These are phyloP conservation scores for Yarrowia divulgata DNA, from an alignment of 805 yeast species.

Conservation along the genomic window DNA sequence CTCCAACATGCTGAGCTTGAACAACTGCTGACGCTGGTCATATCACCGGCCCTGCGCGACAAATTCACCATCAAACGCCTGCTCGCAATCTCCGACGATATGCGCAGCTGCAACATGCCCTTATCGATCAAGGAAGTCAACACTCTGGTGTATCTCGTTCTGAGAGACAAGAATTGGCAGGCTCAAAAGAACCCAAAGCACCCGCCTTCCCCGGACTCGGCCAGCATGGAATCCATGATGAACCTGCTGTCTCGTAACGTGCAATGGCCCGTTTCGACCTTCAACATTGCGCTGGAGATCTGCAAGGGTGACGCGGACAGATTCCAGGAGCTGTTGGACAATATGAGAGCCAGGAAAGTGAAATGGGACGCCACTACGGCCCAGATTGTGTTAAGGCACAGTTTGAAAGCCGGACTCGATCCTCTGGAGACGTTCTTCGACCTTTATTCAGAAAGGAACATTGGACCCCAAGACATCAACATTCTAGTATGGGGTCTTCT, in stretches of 20 bases:
- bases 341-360: background rate
- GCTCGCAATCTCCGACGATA: constrained; percentile 7
- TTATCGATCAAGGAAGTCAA: constrained; percentile 26
- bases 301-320: background rate
- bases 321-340: constrained; percentile 8
- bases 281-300: constrained; percentile 14
- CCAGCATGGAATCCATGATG: constrained; percentile 8
- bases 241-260: background rate
- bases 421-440: background rate
- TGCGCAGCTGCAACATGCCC: background rate
- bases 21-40: constrained; percentile 8
- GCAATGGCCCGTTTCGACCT: constrained; percentile 29
- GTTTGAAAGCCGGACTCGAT: background rate
- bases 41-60: constrained; percentile 19
- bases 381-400: constrained; percentile 5
- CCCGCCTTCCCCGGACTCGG: background rate
- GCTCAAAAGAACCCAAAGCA: background rate
- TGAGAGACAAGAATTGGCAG: constrained; percentile 17
- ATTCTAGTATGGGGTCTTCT: constrained; percentile 24
- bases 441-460: background rate
- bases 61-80: constrained; percentile 13
- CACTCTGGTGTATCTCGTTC: constrained; percentile 17
- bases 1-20: constrained; percentile 29
- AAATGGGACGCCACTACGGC: constrained; percentile 6
- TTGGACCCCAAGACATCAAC: constrained; percentile 1